Percentiles rank a stretch among this genome's conserved stretches.
These are phyloP conservation scores for Melaleuca quinquenervia DNA, from an alignment of 345 rosid genomes.

Conservation along the genomic window DNA sequence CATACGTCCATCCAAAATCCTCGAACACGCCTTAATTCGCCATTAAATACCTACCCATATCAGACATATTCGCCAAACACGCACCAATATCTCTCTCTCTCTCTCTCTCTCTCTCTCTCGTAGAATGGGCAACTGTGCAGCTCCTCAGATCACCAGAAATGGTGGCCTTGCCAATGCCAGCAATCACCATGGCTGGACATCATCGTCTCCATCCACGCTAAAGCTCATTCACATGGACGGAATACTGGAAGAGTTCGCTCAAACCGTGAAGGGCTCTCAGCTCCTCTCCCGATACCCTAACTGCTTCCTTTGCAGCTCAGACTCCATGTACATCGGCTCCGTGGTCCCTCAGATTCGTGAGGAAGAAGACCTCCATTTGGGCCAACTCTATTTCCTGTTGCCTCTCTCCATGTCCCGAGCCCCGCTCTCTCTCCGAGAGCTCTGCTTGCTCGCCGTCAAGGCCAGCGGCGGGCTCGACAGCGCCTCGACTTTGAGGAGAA, in stretches of 20 bases:
- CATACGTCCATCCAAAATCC: background rate
- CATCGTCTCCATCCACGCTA: slow-evolving; percentile 12
- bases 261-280: background rate
- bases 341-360: background rate
- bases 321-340: background rate
- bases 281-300: background rate
- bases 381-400: slow-evolving; percentile 53
- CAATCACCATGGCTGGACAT: background rate
- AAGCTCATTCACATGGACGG: slow-evolving; percentile 27
- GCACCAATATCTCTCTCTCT: background rate
- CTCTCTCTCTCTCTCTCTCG: background rate
- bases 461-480: background rate
- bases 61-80: background rate
- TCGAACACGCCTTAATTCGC: background rate
- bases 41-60: background rate
- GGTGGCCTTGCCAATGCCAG: background rate
- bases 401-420: slow-evolving; percentile 33
- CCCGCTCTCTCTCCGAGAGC: background rate
- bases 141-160: background rate
- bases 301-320: background rate
- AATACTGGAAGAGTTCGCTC: slow-evolving; percentile 14
- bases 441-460: background rate
- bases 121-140: background rate
- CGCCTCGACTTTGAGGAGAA: background rate
- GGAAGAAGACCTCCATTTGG: background rate